Base-by-base conservation (phyloP, 495 filamentous ascomycete genomes). In the Pseudoneurospora amorphoporcata region DNA sequence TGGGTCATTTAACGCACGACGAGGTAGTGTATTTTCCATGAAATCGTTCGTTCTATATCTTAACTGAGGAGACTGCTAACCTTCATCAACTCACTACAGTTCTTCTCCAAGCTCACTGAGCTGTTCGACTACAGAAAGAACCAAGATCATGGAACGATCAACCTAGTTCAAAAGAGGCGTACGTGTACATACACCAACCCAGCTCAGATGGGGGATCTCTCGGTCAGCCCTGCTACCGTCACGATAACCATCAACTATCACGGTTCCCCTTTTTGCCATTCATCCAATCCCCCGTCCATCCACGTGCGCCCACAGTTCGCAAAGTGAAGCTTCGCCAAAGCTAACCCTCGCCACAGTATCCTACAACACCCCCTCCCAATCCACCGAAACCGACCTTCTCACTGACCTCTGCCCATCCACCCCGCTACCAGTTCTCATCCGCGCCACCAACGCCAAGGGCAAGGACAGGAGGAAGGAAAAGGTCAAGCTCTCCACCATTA, bases 91-190 rank as follows among this genome's bases (percentile, higher is more conserved):
- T 23, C 38, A 3, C 19, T 29, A 12, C 71, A 98, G 94, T 99
- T 99, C 89, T 96, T 99, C 86, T 78, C 86, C 72, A 87, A 88
- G 73, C 91, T 99, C 71, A 81, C 89, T 68, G 80, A 85, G 74
- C 91, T 99, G 74, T 92, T 98, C 80, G 86, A 88, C 71, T 81
- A 84, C 53, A 87, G 88, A 68, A 91, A 91, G 69, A 81, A 87
- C 74, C 89, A 90, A 76, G 83, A 89, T 75, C 90, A 92, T 76
- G 93, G 93, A 77, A 91, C 92, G 38, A 84, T 99, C 75, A 91
- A 85, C 83, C 87, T 99, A 72, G 92, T 91, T 8, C 95, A 99
- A 79, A 98, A 98, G 79, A 88, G 91, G 77, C 75, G 90, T 91
- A 85, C 43, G 84, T 71, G 19, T 39, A 69, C 74, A 72, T 38